phyloP scores from a whole-genome alignment of 148 eudicot genomes.

The Rhododendron henanense region DNA sequence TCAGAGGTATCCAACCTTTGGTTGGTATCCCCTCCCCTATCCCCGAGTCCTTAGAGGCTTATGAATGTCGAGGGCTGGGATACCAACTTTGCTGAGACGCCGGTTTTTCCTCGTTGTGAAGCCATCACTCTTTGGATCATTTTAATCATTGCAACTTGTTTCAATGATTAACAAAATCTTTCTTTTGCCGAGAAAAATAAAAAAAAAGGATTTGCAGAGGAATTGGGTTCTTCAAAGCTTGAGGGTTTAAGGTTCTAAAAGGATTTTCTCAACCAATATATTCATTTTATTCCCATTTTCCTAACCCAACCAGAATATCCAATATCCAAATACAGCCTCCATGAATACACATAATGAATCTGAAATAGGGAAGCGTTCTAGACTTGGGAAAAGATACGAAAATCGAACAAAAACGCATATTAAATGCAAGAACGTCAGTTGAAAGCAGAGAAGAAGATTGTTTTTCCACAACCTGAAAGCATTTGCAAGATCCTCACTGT shows the following conservation, averaged over 20 bases:
- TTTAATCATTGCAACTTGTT: not conserved
- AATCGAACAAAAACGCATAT: not conserved
- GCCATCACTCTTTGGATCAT: not conserved
- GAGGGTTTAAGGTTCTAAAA: too few species aligned
- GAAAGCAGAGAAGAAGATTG: not conserved
- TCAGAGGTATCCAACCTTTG: too few species aligned
- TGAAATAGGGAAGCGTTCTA: too few species aligned
- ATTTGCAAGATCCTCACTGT: conserved; percentile 72
- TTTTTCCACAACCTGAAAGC: conserved; percentile 66
- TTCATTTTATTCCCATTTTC: not conserved
- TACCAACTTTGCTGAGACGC: not conserved
- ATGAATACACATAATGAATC: not conserved
- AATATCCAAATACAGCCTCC: too few species aligned
- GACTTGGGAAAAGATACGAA: too few species aligned
- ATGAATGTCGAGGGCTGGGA: not conserved
- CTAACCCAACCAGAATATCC: not conserved
- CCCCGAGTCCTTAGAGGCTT: not conserved
- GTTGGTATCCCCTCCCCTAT: too few species aligned
- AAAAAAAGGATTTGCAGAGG: too few species aligned
- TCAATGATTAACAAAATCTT: not conserved
- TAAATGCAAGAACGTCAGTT: not conserved
- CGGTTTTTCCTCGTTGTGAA: too few species aligned
- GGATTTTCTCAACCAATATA: too few species aligned
- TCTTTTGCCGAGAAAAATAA: too few species aligned
- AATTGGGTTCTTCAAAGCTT: too few species aligned